These are phyloP conservation scores for Alternaria sp. DNA, from an alignment of 2,329 filamentous ascomycete species.

Conservation along the genomic window DNA sequence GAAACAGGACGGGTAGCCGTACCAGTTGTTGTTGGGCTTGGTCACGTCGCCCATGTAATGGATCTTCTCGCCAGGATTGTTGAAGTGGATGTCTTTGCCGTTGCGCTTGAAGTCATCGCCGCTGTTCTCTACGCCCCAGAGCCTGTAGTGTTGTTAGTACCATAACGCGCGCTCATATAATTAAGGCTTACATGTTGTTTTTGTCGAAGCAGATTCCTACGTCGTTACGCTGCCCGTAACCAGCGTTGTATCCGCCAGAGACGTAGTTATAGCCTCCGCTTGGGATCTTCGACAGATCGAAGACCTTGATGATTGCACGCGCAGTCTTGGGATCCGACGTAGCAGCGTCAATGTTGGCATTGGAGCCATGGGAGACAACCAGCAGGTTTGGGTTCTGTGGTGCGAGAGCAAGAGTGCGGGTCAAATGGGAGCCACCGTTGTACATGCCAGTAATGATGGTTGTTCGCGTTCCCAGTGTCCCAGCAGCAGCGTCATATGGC, in stretches of 20 bases:
- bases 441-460: conserved; percentile 67
- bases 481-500: conserved; percentile 63
- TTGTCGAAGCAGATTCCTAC: conserved; percentile 62
- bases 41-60: conserved; percentile 68
- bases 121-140: conserved; percentile 69
- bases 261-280: conserved; percentile 55
- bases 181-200: conserved; percentile 57
- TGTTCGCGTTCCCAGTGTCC: conserved; percentile 56
- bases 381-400: conserved; percentile 61
- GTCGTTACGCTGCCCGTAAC: conserved; percentile 75
- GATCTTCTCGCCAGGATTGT: conserved; percentile 76
- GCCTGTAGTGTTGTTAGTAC: conserved; percentile 17
- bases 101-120: conserved; percentile 67
- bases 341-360: conserved; percentile 64
- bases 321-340: conserved; percentile 61
- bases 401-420: conserved; percentile 70
- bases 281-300: conserved; percentile 54
- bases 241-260: conserved; percentile 57
- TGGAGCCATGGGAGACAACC: conserved; percentile 69
- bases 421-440: conserved; percentile 62
- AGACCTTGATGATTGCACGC: conserved; percentile 69
- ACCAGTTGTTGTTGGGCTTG: conserved; percentile 59
- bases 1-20: conserved; percentile 74
- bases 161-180: conserved; percentile 21
- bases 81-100: conserved; percentile 66